These are phyloP conservation scores for Chalciporus piperatus DNA, from an alignment of 768 basidiomycete species.

Conservation along the genomic window DNA sequence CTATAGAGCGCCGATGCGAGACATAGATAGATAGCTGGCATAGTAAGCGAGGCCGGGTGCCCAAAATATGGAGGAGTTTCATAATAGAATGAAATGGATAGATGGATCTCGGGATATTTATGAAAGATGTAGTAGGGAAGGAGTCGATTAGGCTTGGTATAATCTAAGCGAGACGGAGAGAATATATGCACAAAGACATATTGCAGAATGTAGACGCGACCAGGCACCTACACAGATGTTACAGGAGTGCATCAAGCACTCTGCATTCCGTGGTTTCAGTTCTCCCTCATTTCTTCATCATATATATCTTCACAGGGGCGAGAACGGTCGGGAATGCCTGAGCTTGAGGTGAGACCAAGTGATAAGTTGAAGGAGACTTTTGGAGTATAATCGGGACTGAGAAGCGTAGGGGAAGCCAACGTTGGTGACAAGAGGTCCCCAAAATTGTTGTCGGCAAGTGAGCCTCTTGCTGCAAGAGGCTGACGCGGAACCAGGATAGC, in stretches of 20 bases:
- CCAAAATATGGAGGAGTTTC: background rate
- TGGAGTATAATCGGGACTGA: slow-evolving; percentile 9
- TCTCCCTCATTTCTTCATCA: slow-evolving; percentile 23
- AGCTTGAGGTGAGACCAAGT: slow-evolving; percentile 7
- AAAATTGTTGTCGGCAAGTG: background rate
- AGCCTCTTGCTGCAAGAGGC: slow-evolving; percentile 12
- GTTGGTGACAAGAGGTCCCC: background rate
- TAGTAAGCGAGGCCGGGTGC: background rate
- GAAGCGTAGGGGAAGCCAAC: slow-evolving; percentile 4
- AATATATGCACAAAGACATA: slow-evolving; percentile 2
- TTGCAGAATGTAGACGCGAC: slow-evolving; percentile 1
- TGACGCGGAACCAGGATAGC: slow-evolving; percentile 18
- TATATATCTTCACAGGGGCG: slow-evolving; percentile 2
- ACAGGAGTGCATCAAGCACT: slow-evolving; percentile 14
- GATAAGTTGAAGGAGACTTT: slow-evolving; percentile 12
- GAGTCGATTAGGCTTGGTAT: slow-evolving; percentile 18
- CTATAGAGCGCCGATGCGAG: background rate
- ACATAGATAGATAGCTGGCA: slow-evolving; percentile 1
- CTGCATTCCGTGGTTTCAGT: slow-evolving; percentile 2
- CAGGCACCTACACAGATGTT: slow-evolving; percentile 11
- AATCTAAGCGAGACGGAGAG: slow-evolving; percentile 7
- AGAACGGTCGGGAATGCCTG: slow-evolving; percentile 8
- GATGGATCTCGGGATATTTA: background rate
- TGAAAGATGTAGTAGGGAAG: background rate
- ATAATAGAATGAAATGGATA: background rate